These are phyloP conservation scores for Thermothelomyces thermophilus DNA, from an alignment of 2,329 filamentous ascomycete genomes.

Conservation along the genomic window DNA sequence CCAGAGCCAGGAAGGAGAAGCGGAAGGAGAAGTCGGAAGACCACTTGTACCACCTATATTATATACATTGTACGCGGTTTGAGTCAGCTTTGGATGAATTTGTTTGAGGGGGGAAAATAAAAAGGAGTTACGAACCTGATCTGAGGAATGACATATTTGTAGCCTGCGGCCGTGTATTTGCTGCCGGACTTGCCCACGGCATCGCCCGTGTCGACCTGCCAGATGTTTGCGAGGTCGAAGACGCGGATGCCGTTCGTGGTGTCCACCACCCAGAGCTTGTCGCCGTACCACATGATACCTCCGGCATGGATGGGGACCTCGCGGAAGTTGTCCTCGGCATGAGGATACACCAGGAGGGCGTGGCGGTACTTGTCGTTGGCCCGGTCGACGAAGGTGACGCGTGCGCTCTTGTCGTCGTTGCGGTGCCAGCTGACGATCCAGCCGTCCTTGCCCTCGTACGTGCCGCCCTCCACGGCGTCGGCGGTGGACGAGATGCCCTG, in stretches of 20 bases:
- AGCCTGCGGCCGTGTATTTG: conserved; percentile 29
- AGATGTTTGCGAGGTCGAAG: conserved; percentile 33
- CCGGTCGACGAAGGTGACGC: conserved; percentile 31
- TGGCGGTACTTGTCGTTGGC: conserved; percentile 29
- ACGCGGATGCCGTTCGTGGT: conserved; percentile 31
- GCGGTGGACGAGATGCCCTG: conserved; percentile 32
- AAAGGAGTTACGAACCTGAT: conserved; percentile 26
- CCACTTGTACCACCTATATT: conserved; percentile 17
- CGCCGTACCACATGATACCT: conserved; percentile 33
- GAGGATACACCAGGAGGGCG: conserved; percentile 31
- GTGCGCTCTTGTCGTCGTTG: conserved; percentile 26
- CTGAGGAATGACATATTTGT: conserved; percentile 32
- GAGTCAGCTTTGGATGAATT: too few relatives aligned
- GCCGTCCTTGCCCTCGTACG: conserved; percentile 29
- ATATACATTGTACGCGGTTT: too few relatives aligned
- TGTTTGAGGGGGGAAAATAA: too few relatives aligned
- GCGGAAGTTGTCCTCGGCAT: conserved; percentile 29
- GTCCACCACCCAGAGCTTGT: conserved; percentile 32
- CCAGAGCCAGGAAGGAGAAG: conserved; percentile 32
- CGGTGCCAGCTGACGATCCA: conserved; percentile 33
- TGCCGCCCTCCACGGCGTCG: conserved; percentile 29
- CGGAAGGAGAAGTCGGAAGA: conserved; percentile 26
- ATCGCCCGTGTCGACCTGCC: conserved; percentile 30
- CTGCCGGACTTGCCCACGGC: conserved; percentile 29
- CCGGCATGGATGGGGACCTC: conserved; percentile 31